Evolutionary conservation across 1,139 yeast genomes (phyloP), one percentile per base, ranked within the genome.

Genomic region (Zygosaccharomyces sapae): DNA sequence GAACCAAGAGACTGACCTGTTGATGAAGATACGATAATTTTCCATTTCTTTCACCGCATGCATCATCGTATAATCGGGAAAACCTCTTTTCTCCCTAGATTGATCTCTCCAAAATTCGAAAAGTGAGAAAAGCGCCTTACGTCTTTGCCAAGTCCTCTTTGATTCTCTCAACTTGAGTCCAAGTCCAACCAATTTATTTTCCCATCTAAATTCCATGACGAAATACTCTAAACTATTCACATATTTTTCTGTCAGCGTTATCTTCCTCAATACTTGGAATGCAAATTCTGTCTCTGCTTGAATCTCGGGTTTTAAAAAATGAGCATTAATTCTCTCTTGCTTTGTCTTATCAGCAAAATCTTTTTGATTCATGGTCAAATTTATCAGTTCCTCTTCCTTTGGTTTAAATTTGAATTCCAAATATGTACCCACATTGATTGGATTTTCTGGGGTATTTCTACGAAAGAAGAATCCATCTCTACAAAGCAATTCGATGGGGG

Each of bases 21-120:
- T 62, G 37, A 64, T 61, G 47, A 64, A 63, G 2, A 63, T 57
- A 44, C 68, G 53, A 44, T 64, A 64, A 46, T 62, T 62, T 53
- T 64, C 68, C 66, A 64, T 60, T 44, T 64, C 68, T 45, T 62
- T 63, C 4, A 63, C 65, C 10, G 66, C 64, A 49, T 64, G 68
- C 43, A 62, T 41, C 33, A 64, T 57, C 1, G 67, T 62, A 47
- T 49, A 64, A 33, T 55, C 50, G 4, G 49, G 45, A 39, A 63
- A 62, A 16, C 56, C 53, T 45, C 68, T 55, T 50, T 64, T 63
- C 34, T 58, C 62, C 41, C 61, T 51, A 2, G 67, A 61, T 51
- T 64, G 66, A 42, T 64, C 67, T 46, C 68, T 58, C 68, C 68
- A 64, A 43, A 62, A 63, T 46, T 64, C 67, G 50, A 64, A 63